Conservation (phyloP, 73 alveolate genomes). For the Paramecium octaurelia region DNA sequence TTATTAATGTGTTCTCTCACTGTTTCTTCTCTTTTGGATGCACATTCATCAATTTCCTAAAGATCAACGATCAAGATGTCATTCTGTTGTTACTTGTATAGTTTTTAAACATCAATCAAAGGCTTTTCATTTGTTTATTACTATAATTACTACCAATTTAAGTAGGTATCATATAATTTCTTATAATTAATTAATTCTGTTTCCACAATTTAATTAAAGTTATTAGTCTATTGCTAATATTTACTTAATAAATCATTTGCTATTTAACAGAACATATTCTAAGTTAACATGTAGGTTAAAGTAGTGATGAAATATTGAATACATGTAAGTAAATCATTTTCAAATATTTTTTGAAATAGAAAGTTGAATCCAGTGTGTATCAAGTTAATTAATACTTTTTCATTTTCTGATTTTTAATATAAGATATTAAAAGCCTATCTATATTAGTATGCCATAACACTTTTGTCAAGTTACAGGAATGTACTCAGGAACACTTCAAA, state of each 20-base stretch:
- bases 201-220: neutral
- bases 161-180: neutral
- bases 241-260: neutral
- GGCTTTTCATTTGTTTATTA: neutral
- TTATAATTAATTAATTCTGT: neutral
- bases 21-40: constrained; percentile 31
- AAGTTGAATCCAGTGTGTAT: neutral
- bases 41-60: constrained; percentile 16
- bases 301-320: neutral
- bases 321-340: neutral
- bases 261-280: neutral
- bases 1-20: neutral
- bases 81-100: neutral
- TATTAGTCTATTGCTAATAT: neutral
- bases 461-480: neutral
- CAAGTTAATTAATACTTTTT: neutral
- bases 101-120: neutral
- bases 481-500: neutral
- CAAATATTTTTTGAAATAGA: neutral
- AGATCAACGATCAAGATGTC: constrained; percentile 9
- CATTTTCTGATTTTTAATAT: neutral
- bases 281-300: neutral
- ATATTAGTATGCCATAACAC: neutral
- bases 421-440: constrained; percentile 11
- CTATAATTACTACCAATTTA: neutral